Evolutionary conservation across 176 grass and related monocot genomes (phyloP), one percentile per base, ranked within the genome.

Genomic region (Leersia perrieri): DNA sequence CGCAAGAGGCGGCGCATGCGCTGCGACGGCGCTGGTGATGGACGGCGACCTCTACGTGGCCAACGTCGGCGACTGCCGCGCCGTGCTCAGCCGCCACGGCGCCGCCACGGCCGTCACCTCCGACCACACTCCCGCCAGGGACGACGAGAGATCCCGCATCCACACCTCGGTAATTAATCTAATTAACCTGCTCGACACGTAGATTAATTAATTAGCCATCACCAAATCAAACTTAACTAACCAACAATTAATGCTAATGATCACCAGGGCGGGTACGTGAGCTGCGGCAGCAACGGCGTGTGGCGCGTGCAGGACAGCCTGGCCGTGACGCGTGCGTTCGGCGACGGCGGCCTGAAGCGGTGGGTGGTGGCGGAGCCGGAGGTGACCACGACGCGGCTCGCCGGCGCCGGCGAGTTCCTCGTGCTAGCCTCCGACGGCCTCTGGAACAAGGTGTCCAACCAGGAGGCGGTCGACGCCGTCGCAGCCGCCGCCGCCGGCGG

Each of bases 371-470:
- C 91, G 0, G 91, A 97, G 51, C 91, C 94, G 0, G 89, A 83
- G 53, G 89, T 84, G 18, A 33, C 14, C 33, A 72, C 5, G 62
- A 20, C 36, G 36, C 1, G 3, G 10, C 73, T 97, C 3, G 38
- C 26, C 5, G 70, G 77, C 9, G 84, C 83, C 13, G 86, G 86
- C 53, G 89, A 97, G 35, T 94, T 94, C 72, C 65, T 97, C 39
- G 86, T 97, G 51, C n/a, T 97, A 26, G 94, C 94, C 18, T 94
- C 94, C n/a, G 94, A 97, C 23, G 94, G 94, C 15, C 84, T 94
- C 12, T 97, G 94, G 94, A 90, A 90, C 38, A 97, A 94, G 91
- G 91, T 97, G 51, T 51, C 30, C 53, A 89, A 98, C 75, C 92
- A 98, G 74, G 95, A 98, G 85, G 95, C 88, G 30, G 88, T 98